phyloP scores from a whole-genome alignment of 306 rosid species.

The Erythrophleum fordii region DNA sequence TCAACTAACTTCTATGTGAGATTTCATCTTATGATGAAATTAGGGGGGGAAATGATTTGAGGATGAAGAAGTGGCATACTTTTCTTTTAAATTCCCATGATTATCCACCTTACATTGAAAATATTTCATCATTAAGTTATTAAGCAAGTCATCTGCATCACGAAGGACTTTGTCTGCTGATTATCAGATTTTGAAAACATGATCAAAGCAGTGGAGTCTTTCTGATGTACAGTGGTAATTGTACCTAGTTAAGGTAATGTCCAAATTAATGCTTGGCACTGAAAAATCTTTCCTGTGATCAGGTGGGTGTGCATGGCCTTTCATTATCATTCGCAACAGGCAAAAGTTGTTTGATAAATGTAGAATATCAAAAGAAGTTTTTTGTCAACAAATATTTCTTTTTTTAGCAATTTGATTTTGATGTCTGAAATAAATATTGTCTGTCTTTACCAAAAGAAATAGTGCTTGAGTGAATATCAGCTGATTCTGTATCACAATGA shows the following conservation, averaged over 20 bases:
- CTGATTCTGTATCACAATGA: slow-evolving; percentile 20
- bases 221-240: background rate
- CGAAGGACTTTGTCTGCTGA: background rate
- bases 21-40: slow-evolving; percentile 26
- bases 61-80: slow-evolving; percentile 8
- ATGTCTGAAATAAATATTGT: background rate
- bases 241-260: background rate
- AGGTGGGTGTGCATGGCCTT: no score
- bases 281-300: background rate
- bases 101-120: slow-evolving; percentile 5
- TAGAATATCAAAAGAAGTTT: background rate
- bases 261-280: background rate
- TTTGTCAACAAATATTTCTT: background rate
- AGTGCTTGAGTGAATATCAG: background rate
- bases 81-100: slow-evolving; percentile 16
- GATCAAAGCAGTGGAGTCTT: background rate
- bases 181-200: slow-evolving; percentile 2
- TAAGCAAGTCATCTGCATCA: slow-evolving; percentile 2
- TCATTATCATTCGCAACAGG: background rate
- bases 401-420: background rate
- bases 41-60: background rate
- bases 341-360: background rate
- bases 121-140: background rate
- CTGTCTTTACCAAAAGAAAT: background rate
- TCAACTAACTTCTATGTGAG: slow-evolving; percentile 9